These are phyloP conservation scores for Paraurostyla sp. DNA, from an alignment of 73 alveolate species.

Conservation along the genomic window DNA sequence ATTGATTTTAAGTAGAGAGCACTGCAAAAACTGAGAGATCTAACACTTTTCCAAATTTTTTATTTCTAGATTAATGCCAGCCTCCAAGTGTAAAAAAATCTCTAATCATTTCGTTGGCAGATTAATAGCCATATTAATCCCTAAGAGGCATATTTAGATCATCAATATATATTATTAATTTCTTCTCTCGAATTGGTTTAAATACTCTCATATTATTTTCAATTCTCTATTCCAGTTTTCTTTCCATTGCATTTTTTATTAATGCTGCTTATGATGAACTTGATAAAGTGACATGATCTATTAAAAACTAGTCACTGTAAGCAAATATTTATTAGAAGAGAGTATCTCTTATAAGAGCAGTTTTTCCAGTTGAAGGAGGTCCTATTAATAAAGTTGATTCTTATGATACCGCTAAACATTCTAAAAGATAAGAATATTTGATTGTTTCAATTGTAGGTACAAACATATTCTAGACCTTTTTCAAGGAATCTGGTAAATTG, in stretches of 20 bases:
- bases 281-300: constrained; percentile 79
- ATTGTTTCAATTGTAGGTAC: constrained; percentile 98
- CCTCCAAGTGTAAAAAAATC: constrained; percentile 85
- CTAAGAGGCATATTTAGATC: constrained; percentile 91
- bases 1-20: neutral
- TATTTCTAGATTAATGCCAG: constrained; percentile 82
- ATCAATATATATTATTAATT: constrained; percentile 83
- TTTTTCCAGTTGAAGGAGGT: constrained; percentile 96
- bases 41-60: constrained; percentile 78
- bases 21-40: constrained; percentile 82
- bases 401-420: constrained; percentile 80
- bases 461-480: constrained; percentile 40
- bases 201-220: constrained; percentile 72
- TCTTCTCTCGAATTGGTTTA: constrained; percentile 88
- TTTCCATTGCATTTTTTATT: constrained; percentile 83
- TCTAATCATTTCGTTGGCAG: constrained; percentile 89
- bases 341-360: constrained; percentile 87
- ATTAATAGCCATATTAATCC: constrained; percentile 88
- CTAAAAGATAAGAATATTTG: constrained; percentile 91
- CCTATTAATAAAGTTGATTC: constrained; percentile 89
- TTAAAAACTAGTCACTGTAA: constrained; percentile 61
- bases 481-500: neutral
- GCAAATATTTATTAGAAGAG: constrained; percentile 67
- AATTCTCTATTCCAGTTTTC: constrained; percentile 83
- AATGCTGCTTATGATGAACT: constrained; percentile 85